A percentile compares a stretch with the other conserved stretches of the same genome.
Conservation (phyloP, 2,329 filamentous ascomycete genomes). For the Exophiala sp. region DNA sequence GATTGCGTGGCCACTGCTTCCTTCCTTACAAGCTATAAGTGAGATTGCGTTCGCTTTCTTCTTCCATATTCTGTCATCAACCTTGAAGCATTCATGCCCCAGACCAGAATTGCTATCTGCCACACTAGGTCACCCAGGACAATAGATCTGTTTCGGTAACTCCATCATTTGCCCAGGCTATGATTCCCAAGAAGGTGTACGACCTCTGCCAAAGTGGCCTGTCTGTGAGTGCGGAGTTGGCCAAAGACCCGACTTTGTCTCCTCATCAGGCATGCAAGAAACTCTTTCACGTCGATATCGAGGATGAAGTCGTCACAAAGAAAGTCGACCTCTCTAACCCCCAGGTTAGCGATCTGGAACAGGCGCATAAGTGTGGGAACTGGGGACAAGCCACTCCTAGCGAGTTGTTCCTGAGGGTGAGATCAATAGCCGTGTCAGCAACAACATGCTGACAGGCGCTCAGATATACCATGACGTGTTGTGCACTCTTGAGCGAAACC, state of each 20-base stretch:
- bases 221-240: conserved; percentile 55
- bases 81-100: no score
- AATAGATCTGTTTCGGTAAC: not conserved
- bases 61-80: not conserved
- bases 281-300: conserved; percentile 45
- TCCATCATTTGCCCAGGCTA: not conserved
- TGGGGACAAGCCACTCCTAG: conserved; percentile 61
- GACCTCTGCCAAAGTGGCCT: conserved; percentile 48
- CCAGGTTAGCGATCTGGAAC: conserved; percentile 45
- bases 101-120: no score
- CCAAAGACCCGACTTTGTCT: conserved; percentile 47
- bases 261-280: conserved; percentile 52
- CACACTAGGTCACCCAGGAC: not conserved
- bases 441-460: not conserved
- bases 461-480: conserved; percentile 62
- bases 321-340: conserved; percentile 23
- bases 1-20: not conserved
- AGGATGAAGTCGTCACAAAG: conserved; percentile 14
- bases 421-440: conserved; percentile 15
- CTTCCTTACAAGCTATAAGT: not conserved
- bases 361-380: conserved; percentile 56
- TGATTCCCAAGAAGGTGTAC: conserved; percentile 40
- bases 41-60: not conserved
- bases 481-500: conserved; percentile 36
- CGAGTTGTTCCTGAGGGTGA: conserved; percentile 58